Evolutionary conservation across 495 filamentous ascomycete species (phyloP).

Genomic region (Xylaria bambusicola): DNA sequence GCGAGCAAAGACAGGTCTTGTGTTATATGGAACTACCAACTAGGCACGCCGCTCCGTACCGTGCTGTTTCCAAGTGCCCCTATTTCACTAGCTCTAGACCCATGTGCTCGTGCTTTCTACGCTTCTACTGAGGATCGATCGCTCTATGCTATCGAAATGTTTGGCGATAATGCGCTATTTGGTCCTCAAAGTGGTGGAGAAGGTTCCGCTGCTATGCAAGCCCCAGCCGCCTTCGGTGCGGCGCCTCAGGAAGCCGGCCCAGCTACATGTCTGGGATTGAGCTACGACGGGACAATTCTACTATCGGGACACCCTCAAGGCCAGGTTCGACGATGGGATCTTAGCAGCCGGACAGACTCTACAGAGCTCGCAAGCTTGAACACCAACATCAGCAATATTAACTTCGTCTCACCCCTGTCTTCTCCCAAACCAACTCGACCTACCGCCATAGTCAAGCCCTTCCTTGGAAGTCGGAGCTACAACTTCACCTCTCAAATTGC

Average conservation of each 20-base stretch:
- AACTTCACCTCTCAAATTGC: conserved; percentile 66
- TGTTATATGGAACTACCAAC: conserved; percentile 87
- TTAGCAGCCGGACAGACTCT: conserved; percentile 63
- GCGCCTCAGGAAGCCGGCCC: conserved; percentile 62
- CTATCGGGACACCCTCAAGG: conserved; percentile 81
- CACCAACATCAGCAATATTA: conserved; percentile 76
- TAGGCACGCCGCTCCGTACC: conserved; percentile 72
- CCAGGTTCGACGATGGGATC: conserved; percentile 78
- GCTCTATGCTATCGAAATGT: conserved; percentile 79
- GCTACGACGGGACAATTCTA: conserved; percentile 78
- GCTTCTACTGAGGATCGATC: conserved; percentile 82
- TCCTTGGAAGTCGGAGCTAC: conserved; percentile 66
- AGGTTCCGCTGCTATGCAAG: conserved; percentile 52
- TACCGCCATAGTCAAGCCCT: conserved; percentile 71
- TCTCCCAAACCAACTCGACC: conserved; percentile 49
- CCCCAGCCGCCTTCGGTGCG: conserved; percentile 62
- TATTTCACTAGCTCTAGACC: conserved; percentile 74
- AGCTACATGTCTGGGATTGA: conserved; percentile 64
- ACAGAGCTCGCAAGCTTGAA: conserved; percentile 67
- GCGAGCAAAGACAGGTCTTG: conserved; percentile 78
- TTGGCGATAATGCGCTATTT: conserved; percentile 57
- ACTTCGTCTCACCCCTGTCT: conserved; percentile 66
- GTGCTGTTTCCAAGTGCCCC: conserved; percentile 74
- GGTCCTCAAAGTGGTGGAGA: conserved; percentile 57
- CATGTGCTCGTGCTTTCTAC: conserved; percentile 79